Conservation (phyloP, 2,329 filamentous ascomycete species). For the Pseudogymnoascus sp. region DNA sequence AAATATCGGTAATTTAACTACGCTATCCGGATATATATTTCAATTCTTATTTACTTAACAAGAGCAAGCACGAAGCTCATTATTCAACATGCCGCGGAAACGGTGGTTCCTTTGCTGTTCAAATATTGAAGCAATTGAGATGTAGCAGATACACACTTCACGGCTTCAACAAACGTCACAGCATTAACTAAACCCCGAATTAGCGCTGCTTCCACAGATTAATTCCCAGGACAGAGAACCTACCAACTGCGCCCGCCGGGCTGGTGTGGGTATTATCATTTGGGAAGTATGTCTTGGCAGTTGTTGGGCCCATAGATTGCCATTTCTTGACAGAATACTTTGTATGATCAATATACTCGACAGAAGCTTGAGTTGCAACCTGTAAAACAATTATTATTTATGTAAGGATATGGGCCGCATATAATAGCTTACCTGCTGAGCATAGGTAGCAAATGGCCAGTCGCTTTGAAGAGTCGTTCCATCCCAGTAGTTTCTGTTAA, state of each 20-base stretch:
- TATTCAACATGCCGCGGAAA: neutral
- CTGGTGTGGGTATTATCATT: slow-evolving; percentile 26
- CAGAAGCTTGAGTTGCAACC: slow-evolving; percentile 14
- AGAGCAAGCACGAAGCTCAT: neutral
- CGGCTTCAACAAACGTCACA: slow-evolving; percentile 17
- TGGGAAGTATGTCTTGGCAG: slow-evolving; percentile 23
- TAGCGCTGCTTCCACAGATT: neutral
- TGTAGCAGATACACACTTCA: slow-evolving; percentile 19
- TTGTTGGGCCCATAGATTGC: slow-evolving; percentile 19
- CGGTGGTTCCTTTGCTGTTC: neutral
- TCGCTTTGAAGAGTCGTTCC: slow-evolving; percentile 14
- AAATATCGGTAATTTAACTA: neutral
- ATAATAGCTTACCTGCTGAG: slow-evolving; percentile 2
- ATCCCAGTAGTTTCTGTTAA: slow-evolving; percentile 19
- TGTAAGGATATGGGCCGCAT: neutral
- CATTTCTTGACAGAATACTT: slow-evolving; percentile 20
- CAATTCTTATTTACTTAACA: neutral
- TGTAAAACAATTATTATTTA: neutral
- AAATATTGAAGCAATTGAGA: neutral
- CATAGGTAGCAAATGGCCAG: slow-evolving; percentile 23
- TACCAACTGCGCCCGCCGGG: slow-evolving; percentile 17
- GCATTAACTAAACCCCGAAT: neutral
- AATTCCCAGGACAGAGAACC: neutral
- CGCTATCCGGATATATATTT: neutral
- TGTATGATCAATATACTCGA: slow-evolving; percentile 25